phyloP scores from a whole-genome alignment of 306 rosid species.

The Quercus suber region DNA sequence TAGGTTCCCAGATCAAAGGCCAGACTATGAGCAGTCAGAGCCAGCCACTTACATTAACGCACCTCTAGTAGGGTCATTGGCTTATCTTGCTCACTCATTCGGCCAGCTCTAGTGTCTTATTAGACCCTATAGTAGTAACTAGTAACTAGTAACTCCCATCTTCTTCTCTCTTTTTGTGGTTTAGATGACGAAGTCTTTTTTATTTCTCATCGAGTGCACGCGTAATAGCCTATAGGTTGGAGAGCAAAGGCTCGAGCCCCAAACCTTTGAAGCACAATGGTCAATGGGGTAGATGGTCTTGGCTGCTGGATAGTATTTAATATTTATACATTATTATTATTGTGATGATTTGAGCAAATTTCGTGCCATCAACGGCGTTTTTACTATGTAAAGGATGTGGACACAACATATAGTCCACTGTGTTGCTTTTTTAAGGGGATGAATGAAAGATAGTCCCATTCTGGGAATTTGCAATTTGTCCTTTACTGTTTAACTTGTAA shows the following conservation, averaged over 20 bases:
- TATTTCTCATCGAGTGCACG: constrained; percentile 40
- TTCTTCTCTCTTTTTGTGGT: too few relatives aligned
- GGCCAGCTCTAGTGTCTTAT: constrained; percentile 44
- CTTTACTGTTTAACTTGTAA: neutral
- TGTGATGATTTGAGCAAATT: neutral
- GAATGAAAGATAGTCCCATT: neutral
- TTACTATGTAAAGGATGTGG: neutral
- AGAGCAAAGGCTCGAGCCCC: constrained; percentile 17
- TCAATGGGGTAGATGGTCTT: constrained; percentile 10
- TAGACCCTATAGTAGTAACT: too few relatives aligned
- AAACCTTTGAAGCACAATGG: constrained; percentile 34
- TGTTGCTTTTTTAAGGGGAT: neutral
- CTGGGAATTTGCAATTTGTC: neutral
- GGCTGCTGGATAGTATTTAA: neutral
- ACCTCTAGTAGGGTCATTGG: constrained; percentile 69
- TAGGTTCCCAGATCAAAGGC: constrained; percentile 64
- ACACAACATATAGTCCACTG: neutral
- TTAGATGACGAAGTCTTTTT: neutral
- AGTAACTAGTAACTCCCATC: too few relatives aligned
- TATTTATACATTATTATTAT: neutral
- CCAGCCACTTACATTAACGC: constrained; percentile 93
- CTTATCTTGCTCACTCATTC: constrained; percentile 65
- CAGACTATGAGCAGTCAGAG: constrained; percentile 83
- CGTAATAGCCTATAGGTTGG: constrained; percentile 23
- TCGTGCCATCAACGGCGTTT: constrained; percentile 7